Evolutionary conservation across 2,329 filamentous ascomycete genomes (phyloP).

Genomic region (Celoporthe dispersa): DNA sequence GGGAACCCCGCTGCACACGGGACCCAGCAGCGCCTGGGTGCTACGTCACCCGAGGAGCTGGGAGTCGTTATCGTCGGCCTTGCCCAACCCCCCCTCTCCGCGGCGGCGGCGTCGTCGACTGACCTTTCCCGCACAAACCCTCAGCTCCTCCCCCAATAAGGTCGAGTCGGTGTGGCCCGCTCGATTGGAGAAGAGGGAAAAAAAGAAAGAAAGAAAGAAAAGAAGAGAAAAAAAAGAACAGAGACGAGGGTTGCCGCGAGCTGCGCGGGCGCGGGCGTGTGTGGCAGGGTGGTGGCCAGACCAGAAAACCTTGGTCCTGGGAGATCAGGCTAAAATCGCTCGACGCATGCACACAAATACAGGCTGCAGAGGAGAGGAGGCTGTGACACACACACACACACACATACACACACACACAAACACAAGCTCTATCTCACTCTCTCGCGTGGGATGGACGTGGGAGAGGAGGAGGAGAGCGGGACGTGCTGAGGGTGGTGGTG

Average conservation of each 20-base stretch:
- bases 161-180: not conserved
- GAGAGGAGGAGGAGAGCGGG: no score
- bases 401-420: no score
- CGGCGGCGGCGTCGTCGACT: no score
- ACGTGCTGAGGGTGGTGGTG: not conserved
- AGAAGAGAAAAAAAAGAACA: not conserved
- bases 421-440: no score
- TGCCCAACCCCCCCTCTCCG: not conserved
- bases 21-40: not conserved
- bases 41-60: not conserved
- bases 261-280: not conserved
- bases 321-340: constrained; percentile 1
- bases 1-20: not conserved
- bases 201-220: no score
- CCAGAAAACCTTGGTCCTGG: not conserved
- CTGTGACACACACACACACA: not conserved
- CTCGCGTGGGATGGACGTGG: not conserved
- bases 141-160: not conserved
- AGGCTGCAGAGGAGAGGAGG: not conserved
- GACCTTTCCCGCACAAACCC: not conserved
- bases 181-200: not conserved
- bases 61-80: not conserved
- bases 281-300: not conserved
- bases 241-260: not conserved
- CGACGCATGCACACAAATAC: not conserved